Evolutionary conservation across 176 grass and related monocot genomes (phyloP), one percentile per base, ranked within the genome.

Genomic region (Microstegium vimineum): DNA sequence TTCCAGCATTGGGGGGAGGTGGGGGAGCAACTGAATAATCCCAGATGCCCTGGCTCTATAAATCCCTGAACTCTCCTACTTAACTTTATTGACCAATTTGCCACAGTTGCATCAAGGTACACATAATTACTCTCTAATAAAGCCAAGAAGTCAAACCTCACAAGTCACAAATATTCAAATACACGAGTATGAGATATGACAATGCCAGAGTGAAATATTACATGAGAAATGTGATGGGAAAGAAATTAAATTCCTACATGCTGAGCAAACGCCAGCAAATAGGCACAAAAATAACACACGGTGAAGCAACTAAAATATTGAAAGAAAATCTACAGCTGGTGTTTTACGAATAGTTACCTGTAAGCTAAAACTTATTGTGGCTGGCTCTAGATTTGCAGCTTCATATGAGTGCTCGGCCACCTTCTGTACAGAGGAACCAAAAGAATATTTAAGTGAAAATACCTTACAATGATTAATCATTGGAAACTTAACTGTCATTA

Each of bases 401-500:
- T 45, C 74, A 82, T 69, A 36, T 13, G 16, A 85, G 51, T 80
- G 75, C 10, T 92, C 82, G 68, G 59, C 45, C 69, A 92, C 74
- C 89, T 90, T 97, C 94, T 97, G 66, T 81, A 86, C 51, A 80
- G 25, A 23, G 13, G 51, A 80, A 47, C 5, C 40, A 74, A 67
- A 74, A 33, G 17, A 40, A 6, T 60, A 31, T 62, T 69, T 76
- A 5, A 45, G 32, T 9, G n/a, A 49, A 49, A 22, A 33, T 26
- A 20, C 32, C 12, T n/a, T 23, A 26, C 18, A 2, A 49, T 11
- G 37, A 41, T 42, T 75, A 68, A 81, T 75, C 69, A 56, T 47
- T 66, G 18, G 46, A 73, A 57, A 56, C 8, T 62, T 56, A 69
- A 62, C 15, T 74, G 54, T 13, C 5, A 74, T 47, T 94, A 97